Percentiles rank a stretch among this genome's conserved stretches.
Conservation (phyloP, 2,329 filamentous ascomycete species). For the Pestalotiopsis sp. region DNA sequence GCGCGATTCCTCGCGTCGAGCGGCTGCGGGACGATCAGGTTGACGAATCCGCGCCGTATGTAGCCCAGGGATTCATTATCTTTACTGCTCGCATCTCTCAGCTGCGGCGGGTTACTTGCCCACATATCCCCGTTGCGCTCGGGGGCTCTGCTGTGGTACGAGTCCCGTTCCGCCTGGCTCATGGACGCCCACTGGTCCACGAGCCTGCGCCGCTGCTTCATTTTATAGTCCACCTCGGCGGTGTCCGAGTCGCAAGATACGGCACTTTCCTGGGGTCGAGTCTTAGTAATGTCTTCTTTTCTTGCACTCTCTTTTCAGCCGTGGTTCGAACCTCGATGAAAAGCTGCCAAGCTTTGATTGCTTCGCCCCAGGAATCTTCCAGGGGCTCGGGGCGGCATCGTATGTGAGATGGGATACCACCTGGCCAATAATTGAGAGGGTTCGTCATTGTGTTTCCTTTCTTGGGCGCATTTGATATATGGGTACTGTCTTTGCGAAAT, state of each 20-base stretch:
- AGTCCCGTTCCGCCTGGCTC: background rate
- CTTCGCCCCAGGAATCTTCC: background rate
- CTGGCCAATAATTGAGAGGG: background rate
- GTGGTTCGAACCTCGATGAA: background rate
- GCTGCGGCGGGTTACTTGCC: background rate
- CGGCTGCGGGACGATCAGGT: slow-evolving; percentile 2
- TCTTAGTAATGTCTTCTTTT: background rate
- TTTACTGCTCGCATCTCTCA: background rate
- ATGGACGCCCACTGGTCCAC: background rate
- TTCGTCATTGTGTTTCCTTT: background rate
- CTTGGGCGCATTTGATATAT: too few relatives aligned
- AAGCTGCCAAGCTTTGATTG: background rate
- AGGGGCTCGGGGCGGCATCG: background rate
- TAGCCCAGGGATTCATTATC: background rate
- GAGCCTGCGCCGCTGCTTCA: background rate
- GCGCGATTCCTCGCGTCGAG: background rate
- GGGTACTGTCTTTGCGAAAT: too few relatives aligned
- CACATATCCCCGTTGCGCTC: background rate
- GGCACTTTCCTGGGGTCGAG: background rate
- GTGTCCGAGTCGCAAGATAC: background rate
- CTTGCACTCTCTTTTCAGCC: background rate
- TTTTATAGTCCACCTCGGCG: background rate
- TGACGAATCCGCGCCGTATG: background rate
- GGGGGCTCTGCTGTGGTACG: background rate
- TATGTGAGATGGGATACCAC: background rate